Evolutionary conservation across 371 early-diverging fungal species (phyloP), one percentile per base, ranked within the genome.

Genomic region (Globomyces sp.): DNA sequence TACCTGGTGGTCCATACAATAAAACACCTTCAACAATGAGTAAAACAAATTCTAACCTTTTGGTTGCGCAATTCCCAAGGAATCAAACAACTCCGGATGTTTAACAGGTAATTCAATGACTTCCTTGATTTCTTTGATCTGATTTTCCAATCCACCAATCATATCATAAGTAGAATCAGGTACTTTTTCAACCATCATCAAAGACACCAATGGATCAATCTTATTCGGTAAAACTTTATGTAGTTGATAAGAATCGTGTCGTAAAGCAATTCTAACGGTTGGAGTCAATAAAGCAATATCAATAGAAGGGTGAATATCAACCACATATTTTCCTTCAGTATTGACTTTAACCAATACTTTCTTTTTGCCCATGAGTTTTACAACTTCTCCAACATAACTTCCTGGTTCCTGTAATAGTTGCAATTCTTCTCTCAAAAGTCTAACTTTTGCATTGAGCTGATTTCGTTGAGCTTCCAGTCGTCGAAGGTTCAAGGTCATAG

Each of bases 121-220:
- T 69, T 84, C 80, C 68, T 98, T 98, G 73, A 99, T 96, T 78
- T 99, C 99, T 77, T 99, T 98, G 70, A 99, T 99, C 78, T 99
- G 99, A 78, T 99, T 93, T 79, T 99, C 98, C 65, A 99, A 90
- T 50, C 99, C 99, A 76, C 99, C 99, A 65, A 99, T 93, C 91
- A 97, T 98, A 66, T 98, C 99, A 75, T 99, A 99, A 43, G 99
- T 98, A 51, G 97, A 95, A 78, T 99, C 99, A 5, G 99, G 99
- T 42, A 97, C 98, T 80, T 99, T 99, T 76, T 99, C 99, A 3
- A 99, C 96, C 92, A 98, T 99, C 99, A 99, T 99, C 74, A 99
- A 87, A 11, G 93, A 92, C 60, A 99, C 99, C 92, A 98, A 92
- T 10, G 99, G 99, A 81, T 99, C 99, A 2, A 91, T 89, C 76